Percentiles rank a stretch among this genome's conserved stretches.
Evolutionary conservation across 306 rosid genomes (phyloP).

Genomic region (Biancaea sappan): DNA sequence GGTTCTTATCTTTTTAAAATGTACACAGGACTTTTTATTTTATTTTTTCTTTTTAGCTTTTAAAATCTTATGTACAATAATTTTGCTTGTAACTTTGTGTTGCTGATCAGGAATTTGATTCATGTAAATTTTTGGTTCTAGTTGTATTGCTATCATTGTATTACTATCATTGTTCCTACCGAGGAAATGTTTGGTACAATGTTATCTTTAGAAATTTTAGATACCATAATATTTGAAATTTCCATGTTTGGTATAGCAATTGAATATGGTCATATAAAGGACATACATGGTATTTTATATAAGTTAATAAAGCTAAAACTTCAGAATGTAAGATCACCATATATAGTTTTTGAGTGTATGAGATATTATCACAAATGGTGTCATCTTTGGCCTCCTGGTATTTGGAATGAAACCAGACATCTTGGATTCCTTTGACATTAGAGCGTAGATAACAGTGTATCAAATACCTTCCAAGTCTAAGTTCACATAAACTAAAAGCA

Average conservation of each 20-base stretch:
- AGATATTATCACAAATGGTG: neutral
- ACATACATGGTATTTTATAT: neutral
- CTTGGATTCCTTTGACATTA: neutral
- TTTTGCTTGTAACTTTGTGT: neutral
- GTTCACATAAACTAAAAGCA: neutral
- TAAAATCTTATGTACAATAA: neutral
- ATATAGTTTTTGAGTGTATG: neutral
- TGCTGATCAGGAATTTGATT: constrained; percentile 4
- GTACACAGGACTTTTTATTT: neutral
- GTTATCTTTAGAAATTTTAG: too few species aligned
- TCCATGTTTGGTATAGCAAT: neutral
- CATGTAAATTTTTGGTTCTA: neutral
- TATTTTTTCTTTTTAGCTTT: too few species aligned
- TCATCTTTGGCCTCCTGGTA: neutral
- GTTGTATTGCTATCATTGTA: neutral
- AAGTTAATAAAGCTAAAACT: neutral
- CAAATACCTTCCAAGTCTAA: neutral
- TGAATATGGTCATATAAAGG: neutral
- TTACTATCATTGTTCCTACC: neutral
- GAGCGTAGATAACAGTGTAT: neutral
- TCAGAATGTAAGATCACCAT: neutral
- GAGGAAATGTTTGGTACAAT: neutral
- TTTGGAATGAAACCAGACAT: neutral
- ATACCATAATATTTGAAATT: neutral
- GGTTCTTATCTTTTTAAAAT: neutral